Evolutionary conservation across 768 basidiomycete genomes (phyloP), one percentile per base, ranked within the genome.

Genomic region (Leccinum boreale): DNA sequence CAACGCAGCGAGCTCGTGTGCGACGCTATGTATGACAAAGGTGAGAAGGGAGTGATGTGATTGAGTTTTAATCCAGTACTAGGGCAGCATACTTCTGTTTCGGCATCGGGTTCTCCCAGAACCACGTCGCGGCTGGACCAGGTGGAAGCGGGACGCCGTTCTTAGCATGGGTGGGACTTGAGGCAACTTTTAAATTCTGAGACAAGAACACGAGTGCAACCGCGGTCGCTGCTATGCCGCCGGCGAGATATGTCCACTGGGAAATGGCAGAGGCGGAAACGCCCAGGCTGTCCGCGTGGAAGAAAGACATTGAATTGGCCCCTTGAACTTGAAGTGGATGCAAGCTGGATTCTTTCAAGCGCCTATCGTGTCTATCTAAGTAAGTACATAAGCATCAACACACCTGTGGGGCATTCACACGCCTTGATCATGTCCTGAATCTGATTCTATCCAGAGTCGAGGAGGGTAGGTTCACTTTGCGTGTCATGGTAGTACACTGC

Each of bases 1-100:
- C 77, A 81, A 79, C 57, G 79, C 74, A 39, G 83, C 77, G 48
- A 83, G 80, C 2, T 15, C 19, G 19, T 28, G 50, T 4, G 35
- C 51, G 14, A 58, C 29, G 3, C 64, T 68, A 23, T 7, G 15
- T 12, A 21, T 7, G 15, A 14, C 9, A 24, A 45, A 2, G 11
- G 2, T 21, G 5, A 26, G 1, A 26, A 26, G 10, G 49, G 19
- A 5, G 14, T 21, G 19, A 14, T 19, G 28, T 47, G 21, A 4
- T 11, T 23, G 5, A 23, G 45, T 24, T 1, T 7, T n/a, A 17
- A n/a, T n/a, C 17, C 1, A 39, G 2, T 10, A 23, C 17, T 23
- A 4, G 21, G 6, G 21, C 10, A 1, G 15, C 46, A 15, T 48
- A 48, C 47, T 28, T 48, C 24, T 15, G 15, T 26, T 48, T 48